A percentile compares a stretch with the other conserved stretches of the same genome.
These are phyloP conservation scores for Omphalotus olearius DNA, from an alignment of 1,284 basidiomycete species.

Conservation along the genomic window DNA sequence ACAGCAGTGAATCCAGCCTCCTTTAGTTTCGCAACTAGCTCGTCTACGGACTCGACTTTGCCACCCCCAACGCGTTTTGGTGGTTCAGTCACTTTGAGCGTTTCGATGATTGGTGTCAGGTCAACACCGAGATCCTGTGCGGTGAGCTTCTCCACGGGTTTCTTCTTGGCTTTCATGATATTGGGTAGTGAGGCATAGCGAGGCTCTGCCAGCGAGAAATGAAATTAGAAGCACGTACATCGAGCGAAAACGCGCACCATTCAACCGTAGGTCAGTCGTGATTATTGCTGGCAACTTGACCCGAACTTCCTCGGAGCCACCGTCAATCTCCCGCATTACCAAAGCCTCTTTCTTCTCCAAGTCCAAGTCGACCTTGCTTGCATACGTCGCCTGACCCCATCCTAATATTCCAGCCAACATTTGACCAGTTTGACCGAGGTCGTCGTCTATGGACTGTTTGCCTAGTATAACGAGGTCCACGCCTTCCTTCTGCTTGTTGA, in stretches of 20 bases:
- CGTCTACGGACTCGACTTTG: slow-evolving; percentile 89
- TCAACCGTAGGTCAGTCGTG: slow-evolving; percentile 89
- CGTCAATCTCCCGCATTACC: slow-evolving; percentile 93
- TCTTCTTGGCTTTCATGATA: slow-evolving; percentile 99
- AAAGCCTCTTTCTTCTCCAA: slow-evolving; percentile 62
- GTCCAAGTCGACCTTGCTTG: slow-evolving; percentile 85
- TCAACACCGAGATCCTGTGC: slow-evolving; percentile 84
- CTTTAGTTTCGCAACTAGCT: slow-evolving; percentile 88
- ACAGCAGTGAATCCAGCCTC: slow-evolving; percentile 75
- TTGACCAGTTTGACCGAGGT: slow-evolving; percentile 95
- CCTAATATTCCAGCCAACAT: slow-evolving; percentile 93
- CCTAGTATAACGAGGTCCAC: slow-evolving; percentile 93
- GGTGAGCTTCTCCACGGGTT: slow-evolving; percentile 85
- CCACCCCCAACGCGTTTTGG: slow-evolving; percentile 88
- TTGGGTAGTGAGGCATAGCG: slow-evolving; percentile 93
- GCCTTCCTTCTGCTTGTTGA: slow-evolving; percentile 62
- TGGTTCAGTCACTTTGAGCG: slow-evolving; percentile 88
- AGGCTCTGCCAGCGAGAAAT: slow-evolving; percentile 60
- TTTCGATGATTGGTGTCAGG: slow-evolving; percentile 79
- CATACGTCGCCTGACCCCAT: slow-evolving; percentile 96
- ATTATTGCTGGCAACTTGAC: slow-evolving; percentile 84
- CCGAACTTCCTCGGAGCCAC: slow-evolving; percentile 83
- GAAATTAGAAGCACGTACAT: too few relatives aligned
- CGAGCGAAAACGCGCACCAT: slow-evolving; percentile 43
- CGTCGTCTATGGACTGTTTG: slow-evolving; percentile 99